Evolutionary conservation across 768 basidiomycete genomes (phyloP).

Genomic region (Tricholoma sp.): DNA sequence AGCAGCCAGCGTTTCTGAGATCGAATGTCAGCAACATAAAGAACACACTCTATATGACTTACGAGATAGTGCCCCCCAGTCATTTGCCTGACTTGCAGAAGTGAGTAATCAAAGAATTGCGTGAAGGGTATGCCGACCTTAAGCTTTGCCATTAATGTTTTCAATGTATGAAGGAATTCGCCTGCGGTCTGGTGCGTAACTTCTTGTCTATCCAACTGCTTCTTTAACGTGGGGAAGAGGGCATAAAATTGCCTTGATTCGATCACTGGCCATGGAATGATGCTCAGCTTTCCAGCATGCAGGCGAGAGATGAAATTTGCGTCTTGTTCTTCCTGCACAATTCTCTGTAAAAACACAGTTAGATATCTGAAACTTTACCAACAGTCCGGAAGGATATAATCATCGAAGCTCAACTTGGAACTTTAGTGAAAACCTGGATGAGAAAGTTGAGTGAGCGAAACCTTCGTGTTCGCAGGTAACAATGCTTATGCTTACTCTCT

Average conservation of each 20-base stretch:
- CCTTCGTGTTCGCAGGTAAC: background rate
- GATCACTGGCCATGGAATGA: constrained; percentile 66
- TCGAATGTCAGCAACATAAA: background rate
- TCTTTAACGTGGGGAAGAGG: constrained; percentile 45
- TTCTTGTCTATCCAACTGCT: constrained; percentile 41
- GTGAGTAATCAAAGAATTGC: background rate
- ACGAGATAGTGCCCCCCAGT: constrained; percentile 65
- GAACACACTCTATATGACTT: constrained; percentile 15
- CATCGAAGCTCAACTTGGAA: constrained; percentile 27
- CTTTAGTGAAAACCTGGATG: constrained; percentile 46
- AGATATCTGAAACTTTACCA: background rate
- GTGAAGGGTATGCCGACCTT: constrained; percentile 34
- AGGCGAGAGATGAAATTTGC: constrained; percentile 59
- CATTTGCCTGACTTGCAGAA: constrained; percentile 44
- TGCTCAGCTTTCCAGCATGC: constrained; percentile 49
- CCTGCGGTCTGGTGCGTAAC: constrained; percentile 46
- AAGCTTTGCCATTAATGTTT: constrained; percentile 63
- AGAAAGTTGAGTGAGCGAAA: background rate
- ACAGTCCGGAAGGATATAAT: background rate
- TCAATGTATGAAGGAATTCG: constrained; percentile 51
- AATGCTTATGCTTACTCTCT: constrained; percentile 45
- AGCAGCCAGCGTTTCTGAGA: constrained; percentile 41
- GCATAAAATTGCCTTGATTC: constrained; percentile 56
- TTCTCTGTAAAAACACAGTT: constrained; percentile 29
- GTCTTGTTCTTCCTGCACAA: constrained; percentile 57